Percentiles rank a stretch among this genome's conserved stretches.
Conservation (phyloP, 1,284 basidiomycete species). For the Ceraceosorus guamensis region DNA sequence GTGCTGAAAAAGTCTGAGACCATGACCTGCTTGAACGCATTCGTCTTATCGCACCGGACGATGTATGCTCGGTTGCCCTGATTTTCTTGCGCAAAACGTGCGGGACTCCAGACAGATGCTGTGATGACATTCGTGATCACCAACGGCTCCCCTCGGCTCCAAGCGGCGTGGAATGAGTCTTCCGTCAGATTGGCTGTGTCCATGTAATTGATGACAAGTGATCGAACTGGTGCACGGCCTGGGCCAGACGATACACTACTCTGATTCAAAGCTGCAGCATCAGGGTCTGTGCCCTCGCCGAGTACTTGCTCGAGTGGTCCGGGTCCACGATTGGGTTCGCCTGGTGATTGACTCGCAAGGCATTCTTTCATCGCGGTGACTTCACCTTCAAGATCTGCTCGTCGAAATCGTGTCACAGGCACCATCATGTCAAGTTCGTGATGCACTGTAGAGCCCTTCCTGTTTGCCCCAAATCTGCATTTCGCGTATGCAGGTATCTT, state of each 20-base stretch:
- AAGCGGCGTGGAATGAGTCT: slow-evolving; percentile 14
- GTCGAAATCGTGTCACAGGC: slow-evolving; percentile 63
- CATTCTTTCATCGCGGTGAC: slow-evolving; percentile 59
- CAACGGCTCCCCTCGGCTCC: slow-evolving; percentile 28
- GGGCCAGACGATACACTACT: background rate
- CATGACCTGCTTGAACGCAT: slow-evolving; percentile 19
- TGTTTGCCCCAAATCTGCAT: slow-evolving; percentile 35
- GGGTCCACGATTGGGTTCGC: slow-evolving; percentile 34
- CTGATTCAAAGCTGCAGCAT: background rate
- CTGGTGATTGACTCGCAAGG: slow-evolving; percentile 8
- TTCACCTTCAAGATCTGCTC: slow-evolving; percentile 59
- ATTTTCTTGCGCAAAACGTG: slow-evolving; percentile 60
- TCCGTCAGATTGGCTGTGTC: slow-evolving; percentile 10
- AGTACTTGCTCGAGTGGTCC: slow-evolving; percentile 10
- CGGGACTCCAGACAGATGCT: slow-evolving; percentile 62
- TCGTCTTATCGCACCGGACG: slow-evolving; percentile 52
- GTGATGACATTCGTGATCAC: slow-evolving; percentile 24
- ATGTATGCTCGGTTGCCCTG: slow-evolving; percentile 62
- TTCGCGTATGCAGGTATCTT: slow-evolving; percentile 55
- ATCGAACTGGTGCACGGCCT: slow-evolving; percentile 1
- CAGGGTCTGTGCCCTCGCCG: slow-evolving; percentile 2
- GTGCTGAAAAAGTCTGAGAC: slow-evolving; percentile 71
- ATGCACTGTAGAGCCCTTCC: slow-evolving; percentile 20
- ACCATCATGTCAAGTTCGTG: slow-evolving; percentile 57
- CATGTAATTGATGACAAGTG: slow-evolving; percentile 14